These are phyloP conservation scores for Daldinia concentrica DNA, from an alignment of 495 filamentous ascomycete genomes.

Conservation along the genomic window DNA sequence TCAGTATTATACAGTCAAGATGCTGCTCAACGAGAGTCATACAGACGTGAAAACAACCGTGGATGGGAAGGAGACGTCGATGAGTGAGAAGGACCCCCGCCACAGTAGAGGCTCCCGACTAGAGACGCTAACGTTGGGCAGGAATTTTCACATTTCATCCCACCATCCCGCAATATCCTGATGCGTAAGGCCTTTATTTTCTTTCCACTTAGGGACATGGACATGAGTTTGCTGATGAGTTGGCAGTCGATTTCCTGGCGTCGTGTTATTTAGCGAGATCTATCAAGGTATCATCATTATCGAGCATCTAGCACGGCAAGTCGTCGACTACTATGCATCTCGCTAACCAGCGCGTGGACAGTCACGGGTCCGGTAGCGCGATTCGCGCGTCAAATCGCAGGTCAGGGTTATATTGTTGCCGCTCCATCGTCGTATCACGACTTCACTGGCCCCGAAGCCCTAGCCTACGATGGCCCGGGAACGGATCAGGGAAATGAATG, in stretches of 20 bases:
- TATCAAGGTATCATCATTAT: conserved; percentile 76
- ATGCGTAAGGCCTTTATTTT: conserved; percentile 63
- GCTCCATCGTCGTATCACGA: conserved; percentile 94
- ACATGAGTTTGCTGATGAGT: conserved; percentile 40
- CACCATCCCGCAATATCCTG: conserved; percentile 80
- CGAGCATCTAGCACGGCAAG: neutral
- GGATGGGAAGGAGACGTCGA: conserved; percentile 58
- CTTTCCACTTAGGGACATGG: conserved; percentile 8
- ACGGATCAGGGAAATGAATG: conserved; percentile 88
- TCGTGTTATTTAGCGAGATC: conserved; percentile 93
- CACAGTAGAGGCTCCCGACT: conserved; percentile 7
- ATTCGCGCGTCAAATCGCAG: conserved; percentile 91
- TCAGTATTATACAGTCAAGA: conserved; percentile 34
- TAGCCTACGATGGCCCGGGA: conserved; percentile 86
- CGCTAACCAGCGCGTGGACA: conserved; percentile 48
- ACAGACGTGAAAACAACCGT: conserved; percentile 53
- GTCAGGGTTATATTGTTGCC: conserved; percentile 92
- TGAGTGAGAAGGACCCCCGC: conserved; percentile 49
- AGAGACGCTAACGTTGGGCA: conserved; percentile 50
- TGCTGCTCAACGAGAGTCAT: conserved; percentile 59
- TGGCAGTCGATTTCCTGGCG: conserved; percentile 79
- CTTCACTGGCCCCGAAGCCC: conserved; percentile 84
- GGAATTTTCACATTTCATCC: conserved; percentile 93
- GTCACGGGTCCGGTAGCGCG: conserved; percentile 92
- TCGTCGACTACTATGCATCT: conserved; percentile 23